Base-by-base conservation (phyloP, 2,329 filamentous ascomycete genomes). In the Fusarium sp. region DNA sequence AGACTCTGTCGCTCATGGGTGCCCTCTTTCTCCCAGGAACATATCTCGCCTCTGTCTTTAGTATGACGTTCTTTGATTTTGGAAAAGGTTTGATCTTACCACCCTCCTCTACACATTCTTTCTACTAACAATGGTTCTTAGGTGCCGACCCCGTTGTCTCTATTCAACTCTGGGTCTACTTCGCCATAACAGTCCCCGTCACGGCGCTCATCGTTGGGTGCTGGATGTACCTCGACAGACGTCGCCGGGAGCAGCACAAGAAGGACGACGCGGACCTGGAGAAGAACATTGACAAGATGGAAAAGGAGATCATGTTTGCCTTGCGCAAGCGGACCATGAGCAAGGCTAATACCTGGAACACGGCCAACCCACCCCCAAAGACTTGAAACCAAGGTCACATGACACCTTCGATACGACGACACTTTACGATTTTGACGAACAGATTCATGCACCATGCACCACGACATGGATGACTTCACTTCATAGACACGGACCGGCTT, bases 11-110 rank as follows among this genome's bases (percentile, higher is more conserved):
- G 0, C 85, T 92, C 1, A 87, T 92, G 65, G 91, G 90, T 31
- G 89, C 90, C 45, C 83, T 92, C 45, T 92, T 92, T 76, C 83
- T 92, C 7, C 90, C 90, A 0, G 90, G 90, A 2, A 91, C 90
- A 1, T 91, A 88, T 73, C 85, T 92, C 20, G 87, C 90, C 10
- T 92, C 90, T 1, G 84, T 92, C 27, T 92, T 92, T 75, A 88
- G 87, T 83, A 92, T 92, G 89, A 89, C 89, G 0, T 92, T 92
- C 79, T 92, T 92, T 83, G 87, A 92, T 81, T 92, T 91, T 74
- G 86, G 87, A 72, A 81, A 84, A 43, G 82, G 86, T 85, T 79
- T 71, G 81, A 71, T 56, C 20, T 14, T 45, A 9, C 20, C 41
- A 22, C 20, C 20, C 13, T 45, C 41, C 20, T 9, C 41, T 22